phyloP scores from a whole-genome alignment of 179 eudicot species.

The Silene coronaria region DNA sequence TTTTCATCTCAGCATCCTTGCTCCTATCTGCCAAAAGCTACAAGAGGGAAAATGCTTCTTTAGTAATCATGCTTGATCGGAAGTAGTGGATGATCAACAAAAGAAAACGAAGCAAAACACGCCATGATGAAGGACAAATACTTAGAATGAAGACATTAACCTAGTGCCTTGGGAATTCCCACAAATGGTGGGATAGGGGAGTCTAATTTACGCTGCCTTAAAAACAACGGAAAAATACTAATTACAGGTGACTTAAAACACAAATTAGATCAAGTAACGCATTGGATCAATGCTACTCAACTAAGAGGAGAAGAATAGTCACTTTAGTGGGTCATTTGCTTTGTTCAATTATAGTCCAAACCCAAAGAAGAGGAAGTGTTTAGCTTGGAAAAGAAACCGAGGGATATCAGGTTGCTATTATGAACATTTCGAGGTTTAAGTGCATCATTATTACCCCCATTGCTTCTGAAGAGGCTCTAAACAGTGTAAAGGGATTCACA shows the following conservation, averaged over 20 bases:
- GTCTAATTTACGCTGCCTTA: not conserved
- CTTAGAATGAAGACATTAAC: not conserved
- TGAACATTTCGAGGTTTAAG: too few relatives aligned
- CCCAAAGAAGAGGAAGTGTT: not conserved
- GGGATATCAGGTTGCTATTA: not conserved
- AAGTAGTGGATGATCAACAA: not conserved
- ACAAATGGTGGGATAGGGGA: too few relatives aligned
- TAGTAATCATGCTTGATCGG: not conserved
- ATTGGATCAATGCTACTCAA: not conserved
- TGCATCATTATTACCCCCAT: too few relatives aligned
- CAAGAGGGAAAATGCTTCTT: not conserved
- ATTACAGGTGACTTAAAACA: not conserved
- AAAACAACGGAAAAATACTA: not conserved
- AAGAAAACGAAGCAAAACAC: not conserved
- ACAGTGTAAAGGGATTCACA: not conserved
- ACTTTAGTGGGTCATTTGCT: not conserved
- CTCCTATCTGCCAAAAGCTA: constrained; percentile 25
- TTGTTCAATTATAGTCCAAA: not conserved
- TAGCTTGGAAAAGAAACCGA: not conserved
- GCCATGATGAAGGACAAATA: not conserved
- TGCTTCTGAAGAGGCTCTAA: not conserved
- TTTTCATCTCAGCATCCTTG: constrained; percentile 17
- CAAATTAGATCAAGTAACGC: not conserved
- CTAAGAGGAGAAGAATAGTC: not conserved
- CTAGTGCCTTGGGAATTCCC: not conserved